Evolutionary conservation across 805 yeast genomes (phyloP).

Genomic region (Yarrowia sp.): DNA sequence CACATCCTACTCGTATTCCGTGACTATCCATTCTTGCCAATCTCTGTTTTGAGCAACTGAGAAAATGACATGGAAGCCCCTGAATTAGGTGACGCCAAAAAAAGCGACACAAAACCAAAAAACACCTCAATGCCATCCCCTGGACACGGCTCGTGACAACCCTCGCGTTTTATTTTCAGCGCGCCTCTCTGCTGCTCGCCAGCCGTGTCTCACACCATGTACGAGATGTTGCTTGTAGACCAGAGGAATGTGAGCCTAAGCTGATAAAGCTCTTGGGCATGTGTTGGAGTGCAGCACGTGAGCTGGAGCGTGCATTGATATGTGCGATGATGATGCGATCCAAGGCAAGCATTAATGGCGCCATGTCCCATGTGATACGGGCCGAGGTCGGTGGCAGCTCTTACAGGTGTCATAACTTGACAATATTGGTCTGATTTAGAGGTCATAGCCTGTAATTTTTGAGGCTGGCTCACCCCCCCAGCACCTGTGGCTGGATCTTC

Average conservation of each 20-base stretch:
- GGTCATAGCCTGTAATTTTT: too few species aligned
- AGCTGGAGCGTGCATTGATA: not conserved
- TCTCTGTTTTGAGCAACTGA: not conserved
- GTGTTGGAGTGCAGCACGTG: not conserved
- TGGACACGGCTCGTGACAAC: not conserved
- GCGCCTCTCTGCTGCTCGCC: not conserved
- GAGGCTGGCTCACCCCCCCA: too few species aligned
- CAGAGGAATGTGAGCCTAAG: not conserved
- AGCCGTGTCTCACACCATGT: not conserved
- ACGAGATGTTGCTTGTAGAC: not conserved
- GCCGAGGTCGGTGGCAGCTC: too few species aligned
- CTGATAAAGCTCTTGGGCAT: not conserved
- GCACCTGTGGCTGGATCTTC: not conserved
- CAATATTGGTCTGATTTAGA: too few species aligned
- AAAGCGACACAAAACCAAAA: too few species aligned
- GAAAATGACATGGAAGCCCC: too few species aligned
- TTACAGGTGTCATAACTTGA: too few species aligned
- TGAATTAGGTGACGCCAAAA: too few species aligned
- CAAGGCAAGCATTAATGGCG: too few species aligned
- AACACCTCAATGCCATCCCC: too few species aligned
- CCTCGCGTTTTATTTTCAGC: not conserved
- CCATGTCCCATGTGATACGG: too few species aligned
- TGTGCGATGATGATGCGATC: not conserved
- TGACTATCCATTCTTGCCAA: not conserved
- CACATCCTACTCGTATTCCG: not conserved